Base-by-base conservation (phyloP, 306 rosid genomes). In the Quercus variabilis region DNA sequence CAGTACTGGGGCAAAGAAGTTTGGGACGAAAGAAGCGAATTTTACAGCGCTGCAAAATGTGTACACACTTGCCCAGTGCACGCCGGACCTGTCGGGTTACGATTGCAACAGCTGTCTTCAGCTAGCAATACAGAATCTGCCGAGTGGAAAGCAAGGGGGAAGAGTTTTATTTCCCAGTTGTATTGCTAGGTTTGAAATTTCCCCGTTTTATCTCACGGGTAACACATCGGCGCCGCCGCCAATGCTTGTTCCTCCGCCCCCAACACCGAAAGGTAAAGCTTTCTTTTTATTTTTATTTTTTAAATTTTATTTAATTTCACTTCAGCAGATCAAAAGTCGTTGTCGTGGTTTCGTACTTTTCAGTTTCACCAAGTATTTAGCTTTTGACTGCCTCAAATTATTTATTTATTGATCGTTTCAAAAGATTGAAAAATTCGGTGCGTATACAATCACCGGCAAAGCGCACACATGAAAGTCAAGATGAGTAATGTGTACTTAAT, bases 41-140 rank as follows among this genome's bases (percentile, higher is more conserved):
- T 30, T 83, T 18, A 38, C 78, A 0, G 33, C 19, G 4, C 80
- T 74, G 25, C 78, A 77, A 28, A 83, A 62, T 3, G 8, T 86
- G 35, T 78, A 74, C 31, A 74, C 81, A 72, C 74, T 86, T 12
- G 85, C 74, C 11, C 87, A 83, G 76, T 86, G 89, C 74, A 83
- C 83, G 11, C 87, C 85, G 1, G 85, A 74, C 62, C 71, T 80
- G 63, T 80, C 77, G 4, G 7, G 14, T 23, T 2, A 31, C 12
- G 70, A 20, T 12, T 86, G 89, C 26, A 26, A 46, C 4, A 7
- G n/a, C 12, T 83, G 84, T 46, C 81, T 85, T 4, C 14, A 18
- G 51, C 4, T 2, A 38, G 84, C 68, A 30, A 28, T 55, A 49
- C 23, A 2, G 1, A 0, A 5, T 1, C 6, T 80, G 12, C 74